phyloP scores from a whole-genome alignment of 805 yeast genomes.

The Wickerhamomyces kurtzmanii region DNA sequence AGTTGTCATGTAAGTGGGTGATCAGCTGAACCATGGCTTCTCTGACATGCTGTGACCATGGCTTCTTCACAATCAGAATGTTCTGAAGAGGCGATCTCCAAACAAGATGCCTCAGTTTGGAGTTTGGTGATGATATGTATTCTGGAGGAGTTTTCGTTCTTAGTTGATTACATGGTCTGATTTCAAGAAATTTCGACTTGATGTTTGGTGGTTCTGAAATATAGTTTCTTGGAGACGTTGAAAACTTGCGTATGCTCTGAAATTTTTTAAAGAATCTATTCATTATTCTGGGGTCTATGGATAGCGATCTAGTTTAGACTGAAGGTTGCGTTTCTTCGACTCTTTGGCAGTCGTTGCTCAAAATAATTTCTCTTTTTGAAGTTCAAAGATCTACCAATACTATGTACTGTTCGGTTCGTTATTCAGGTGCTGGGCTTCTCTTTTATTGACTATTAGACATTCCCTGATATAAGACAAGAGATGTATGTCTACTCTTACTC shows the following conservation, averaged over 20 bases:
- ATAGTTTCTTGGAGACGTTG: constrained; percentile 5
- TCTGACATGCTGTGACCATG: constrained; percentile 59
- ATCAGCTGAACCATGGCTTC: constrained; percentile 61
- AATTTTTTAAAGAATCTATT: constrained; percentile 7
- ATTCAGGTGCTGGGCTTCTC: too few relatives aligned
- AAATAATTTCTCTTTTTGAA: too few relatives aligned
- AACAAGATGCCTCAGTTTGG: constrained; percentile 49
- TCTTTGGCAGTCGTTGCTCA: too few relatives aligned
- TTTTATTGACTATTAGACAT: too few relatives aligned
- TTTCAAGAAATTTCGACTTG: constrained; percentile 16
- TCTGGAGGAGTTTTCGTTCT: constrained; percentile 32
- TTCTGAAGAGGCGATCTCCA: constrained; percentile 75
- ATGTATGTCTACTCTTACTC: too few relatives aligned
- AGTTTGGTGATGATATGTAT: constrained; percentile 42
- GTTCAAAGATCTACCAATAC: too few relatives aligned
- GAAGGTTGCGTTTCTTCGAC: too few relatives aligned
- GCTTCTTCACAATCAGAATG: constrained; percentile 76
- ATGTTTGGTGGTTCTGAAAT: constrained; percentile 19
- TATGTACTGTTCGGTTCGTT: too few relatives aligned
- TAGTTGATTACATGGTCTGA: constrained; percentile 20
- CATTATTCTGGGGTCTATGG: constrained; percentile 10
- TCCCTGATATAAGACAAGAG: too few relatives aligned
- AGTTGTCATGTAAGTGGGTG: constrained; percentile 43
- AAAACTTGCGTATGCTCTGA: constrained; percentile 10
- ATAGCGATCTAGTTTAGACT: too few relatives aligned